Base-by-base conservation (phyloP, 495 filamentous ascomycete genomes). In the Penicillium cosmopolitanum region DNA sequence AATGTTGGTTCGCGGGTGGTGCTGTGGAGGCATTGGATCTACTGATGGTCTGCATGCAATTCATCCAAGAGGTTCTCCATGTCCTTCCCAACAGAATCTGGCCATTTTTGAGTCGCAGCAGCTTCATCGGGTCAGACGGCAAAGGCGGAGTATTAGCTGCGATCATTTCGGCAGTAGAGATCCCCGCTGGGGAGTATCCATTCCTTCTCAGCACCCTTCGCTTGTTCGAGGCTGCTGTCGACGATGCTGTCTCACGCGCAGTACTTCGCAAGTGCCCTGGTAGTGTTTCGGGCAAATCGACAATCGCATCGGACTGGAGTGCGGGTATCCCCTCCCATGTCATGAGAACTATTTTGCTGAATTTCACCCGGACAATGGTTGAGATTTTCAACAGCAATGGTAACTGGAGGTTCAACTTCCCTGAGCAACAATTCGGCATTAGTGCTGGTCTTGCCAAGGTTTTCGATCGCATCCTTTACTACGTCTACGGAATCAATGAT, bases 81-180 rank as follows among this genome's bases (percentile, higher is more conserved):
- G 74, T 96, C n/a, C 77, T 88, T 25, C 93, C 94, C 4, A 87
- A 85, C 46, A 78, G 93, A 57, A 86, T 96, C 2, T 98, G 94
- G 94, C 89, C 92, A 4, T 91, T 93, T 66, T 84, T 98, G 66
- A 83, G 88, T 5, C 82, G 91, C 51, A 96, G 89, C 69, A 81
- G 81, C 43, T 80, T 98, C 23, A 80, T 97, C 48, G 89, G 87
- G 36, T 80, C 83, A 28, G 84, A 89, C 66, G 84, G 89, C 3
- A 85, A 85, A 61, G 88, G 88, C 12, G 89, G 92, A 12, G 82
- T 87, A 48, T 81, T 98, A 58, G 80, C 86, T 23, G 83, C 83
- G 33, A 85, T 97, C 61, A 79, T 96, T 11, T 88, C 86, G 6
- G 84, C 84, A 38, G 80, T 88, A 3, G 95, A 98, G 65, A 82